phyloP scores from a whole-genome alignment of 805 yeast species.

The Candida anglica region DNA sequence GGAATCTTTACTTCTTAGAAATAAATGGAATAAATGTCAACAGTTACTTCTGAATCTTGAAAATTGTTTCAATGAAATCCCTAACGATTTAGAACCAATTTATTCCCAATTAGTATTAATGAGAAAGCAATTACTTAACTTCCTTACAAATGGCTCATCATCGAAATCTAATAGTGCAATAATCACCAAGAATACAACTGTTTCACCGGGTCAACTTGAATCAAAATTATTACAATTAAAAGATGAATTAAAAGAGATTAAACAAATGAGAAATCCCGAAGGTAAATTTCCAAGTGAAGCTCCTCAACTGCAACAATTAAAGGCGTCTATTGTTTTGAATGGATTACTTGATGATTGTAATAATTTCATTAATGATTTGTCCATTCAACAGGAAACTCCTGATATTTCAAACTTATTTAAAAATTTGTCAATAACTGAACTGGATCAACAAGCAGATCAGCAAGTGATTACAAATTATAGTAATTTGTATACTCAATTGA shows the following conservation, averaged over 20 bases:
- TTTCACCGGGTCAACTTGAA: slow-evolving; percentile 5
- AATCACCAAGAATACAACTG: slow-evolving; percentile 1
- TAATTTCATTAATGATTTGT: slow-evolving; percentile 65
- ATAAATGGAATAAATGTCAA: slow-evolving; percentile 62
- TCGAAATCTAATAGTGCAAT: slow-evolving; percentile 2
- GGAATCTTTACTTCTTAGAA: slow-evolving; percentile 57
- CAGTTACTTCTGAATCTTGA: slow-evolving; percentile 55
- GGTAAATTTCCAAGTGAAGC: slow-evolving; percentile 45
- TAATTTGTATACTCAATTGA: slow-evolving; percentile 58
- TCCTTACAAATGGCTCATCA: slow-evolving; percentile 16
- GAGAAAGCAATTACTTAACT: slow-evolving; percentile 54
- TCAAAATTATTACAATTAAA: slow-evolving; percentile 16
- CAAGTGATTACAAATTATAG: slow-evolving; percentile 26
- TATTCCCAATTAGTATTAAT: slow-evolving; percentile 60
- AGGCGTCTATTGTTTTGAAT: slow-evolving; percentile 50
- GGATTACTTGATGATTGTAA: slow-evolving; percentile 83
- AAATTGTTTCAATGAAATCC: slow-evolving; percentile 41
- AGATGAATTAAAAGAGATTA: slow-evolving; percentile 23
- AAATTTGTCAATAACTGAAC: slow-evolving; percentile 11
- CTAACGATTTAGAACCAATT: slow-evolving; percentile 34
- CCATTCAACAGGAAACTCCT: slow-evolving; percentile 35
- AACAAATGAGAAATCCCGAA: slow-evolving; percentile 44
- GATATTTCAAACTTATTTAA: slow-evolving; percentile 20
- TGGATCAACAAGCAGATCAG: not conserved
- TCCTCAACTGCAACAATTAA: slow-evolving; percentile 16